These are phyloP conservation scores for Paradendryphiella salina DNA, from an alignment of 2,329 filamentous ascomycete species.

Conservation along the genomic window DNA sequence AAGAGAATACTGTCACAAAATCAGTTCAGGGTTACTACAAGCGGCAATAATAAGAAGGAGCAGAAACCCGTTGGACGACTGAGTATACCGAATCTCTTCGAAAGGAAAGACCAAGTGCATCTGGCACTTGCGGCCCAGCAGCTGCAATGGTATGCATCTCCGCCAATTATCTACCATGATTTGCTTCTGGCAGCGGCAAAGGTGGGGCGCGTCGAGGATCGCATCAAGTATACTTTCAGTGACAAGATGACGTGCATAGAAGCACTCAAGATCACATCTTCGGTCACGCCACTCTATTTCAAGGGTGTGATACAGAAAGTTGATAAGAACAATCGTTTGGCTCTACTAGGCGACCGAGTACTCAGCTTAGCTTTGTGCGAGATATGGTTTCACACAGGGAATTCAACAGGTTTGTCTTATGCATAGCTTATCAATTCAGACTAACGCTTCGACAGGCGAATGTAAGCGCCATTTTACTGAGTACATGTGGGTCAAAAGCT, in stretches of 20 bases:
- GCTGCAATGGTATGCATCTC: constrained; percentile 6
- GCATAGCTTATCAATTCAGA: background rate
- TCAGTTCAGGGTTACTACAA: background rate
- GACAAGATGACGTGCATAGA: constrained; percentile 24
- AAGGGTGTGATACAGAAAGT: constrained; percentile 14
- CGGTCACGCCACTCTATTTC: constrained; percentile 16
- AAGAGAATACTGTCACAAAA: background rate
- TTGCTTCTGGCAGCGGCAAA: constrained; percentile 20
- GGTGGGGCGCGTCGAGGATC: constrained; percentile 19
- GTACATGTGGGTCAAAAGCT: background rate
- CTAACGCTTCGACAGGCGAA: constrained; percentile 9
- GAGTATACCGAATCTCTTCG: constrained; percentile 18
- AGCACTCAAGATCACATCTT: constrained; percentile 22
- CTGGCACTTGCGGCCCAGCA: constrained; percentile 9
- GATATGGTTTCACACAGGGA: constrained; percentile 22
- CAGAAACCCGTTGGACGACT: constrained; percentile 1
- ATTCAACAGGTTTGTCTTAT: constrained; percentile 8
- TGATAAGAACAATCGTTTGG: constrained; percentile 24
- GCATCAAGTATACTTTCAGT: constrained; percentile 27
- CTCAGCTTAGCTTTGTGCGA: constrained; percentile 20
- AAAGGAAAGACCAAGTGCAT: constrained; percentile 18
- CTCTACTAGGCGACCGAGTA: constrained; percentile 28
- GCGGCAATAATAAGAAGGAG: constrained; percentile 1
- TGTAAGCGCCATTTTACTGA: background rate
- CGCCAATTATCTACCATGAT: constrained; percentile 16